Evolutionary conservation across 768 basidiomycete genomes (phyloP).

Genomic region (Boletus reticuloceps): DNA sequence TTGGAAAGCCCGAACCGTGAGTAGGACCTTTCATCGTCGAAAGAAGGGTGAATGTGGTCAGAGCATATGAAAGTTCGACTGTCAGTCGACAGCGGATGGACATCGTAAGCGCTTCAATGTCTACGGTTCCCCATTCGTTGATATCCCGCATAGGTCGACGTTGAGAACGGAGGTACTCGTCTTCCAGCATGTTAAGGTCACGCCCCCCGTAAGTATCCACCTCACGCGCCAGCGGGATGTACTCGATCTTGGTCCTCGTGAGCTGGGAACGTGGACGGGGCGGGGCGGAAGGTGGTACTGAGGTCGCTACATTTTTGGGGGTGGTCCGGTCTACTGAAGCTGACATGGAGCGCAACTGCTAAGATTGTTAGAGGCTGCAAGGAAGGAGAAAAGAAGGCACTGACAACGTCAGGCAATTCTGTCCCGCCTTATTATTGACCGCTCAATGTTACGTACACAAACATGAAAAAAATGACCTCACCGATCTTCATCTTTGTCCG

Average conservation of each 20-base stretch:
- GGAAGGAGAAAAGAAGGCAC: constrained; percentile 23
- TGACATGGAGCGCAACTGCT: constrained; percentile 20
- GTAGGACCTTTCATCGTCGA: constrained; percentile 71
- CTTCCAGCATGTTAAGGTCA: constrained; percentile 65
- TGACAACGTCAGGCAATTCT: constrained; percentile 52
- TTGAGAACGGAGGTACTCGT: constrained; percentile 52
- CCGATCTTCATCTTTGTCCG: constrained; percentile 73
- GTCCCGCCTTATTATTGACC: constrained; percentile 30
- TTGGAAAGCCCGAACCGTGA: constrained; percentile 62
- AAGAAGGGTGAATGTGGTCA: constrained; percentile 83
- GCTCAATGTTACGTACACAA: constrained; percentile 23
- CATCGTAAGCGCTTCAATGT: constrained; percentile 93
- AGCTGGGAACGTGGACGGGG: constrained; percentile 46
- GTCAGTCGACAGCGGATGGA: constrained; percentile 83
- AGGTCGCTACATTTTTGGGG: constrained; percentile 24
- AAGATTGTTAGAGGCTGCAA: constrained; percentile 10
- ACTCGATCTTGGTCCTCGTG: constrained; percentile 82
- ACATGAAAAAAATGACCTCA: constrained; percentile 36
- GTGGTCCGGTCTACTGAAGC: constrained; percentile 15
- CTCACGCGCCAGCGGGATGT: constrained; percentile 76
- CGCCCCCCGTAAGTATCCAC: constrained; percentile 78
- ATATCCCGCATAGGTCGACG: constrained; percentile 65
- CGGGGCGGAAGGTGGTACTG: constrained; percentile 30
- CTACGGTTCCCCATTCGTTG: constrained; percentile 85
- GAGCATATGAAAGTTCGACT: constrained; percentile 83